These are phyloP conservation scores for Eragrostis nindensis DNA, from an alignment of 176 grass and related monocot genomes.

Conservation along the genomic window DNA sequence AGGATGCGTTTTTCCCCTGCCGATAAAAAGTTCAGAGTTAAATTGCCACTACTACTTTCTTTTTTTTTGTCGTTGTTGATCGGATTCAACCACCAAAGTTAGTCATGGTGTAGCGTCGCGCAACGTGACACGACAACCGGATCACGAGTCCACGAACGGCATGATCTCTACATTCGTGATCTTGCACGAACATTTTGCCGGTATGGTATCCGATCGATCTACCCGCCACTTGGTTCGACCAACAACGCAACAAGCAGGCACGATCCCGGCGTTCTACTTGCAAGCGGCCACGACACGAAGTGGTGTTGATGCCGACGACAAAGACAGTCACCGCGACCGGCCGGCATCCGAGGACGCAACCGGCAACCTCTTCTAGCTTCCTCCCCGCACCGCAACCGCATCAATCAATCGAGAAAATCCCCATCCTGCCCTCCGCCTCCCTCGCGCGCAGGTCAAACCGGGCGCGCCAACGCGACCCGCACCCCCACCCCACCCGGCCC, in stretches of 20 bases:
- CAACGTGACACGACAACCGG: no score
- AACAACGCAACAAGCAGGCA: background rate
- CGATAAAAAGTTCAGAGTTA: no score
- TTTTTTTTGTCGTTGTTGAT: no score
- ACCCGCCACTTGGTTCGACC: background rate
- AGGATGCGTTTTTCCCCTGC: no score
- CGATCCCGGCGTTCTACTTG: background rate
- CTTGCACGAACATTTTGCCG: background rate
- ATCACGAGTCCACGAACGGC: no score
- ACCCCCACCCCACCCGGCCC: background rate
- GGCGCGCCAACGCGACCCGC: background rate
- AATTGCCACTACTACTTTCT: no score
- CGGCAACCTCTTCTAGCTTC: background rate
- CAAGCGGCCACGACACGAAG: slow-evolving; percentile 32
- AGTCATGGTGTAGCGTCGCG: no score
- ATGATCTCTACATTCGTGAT: background rate
- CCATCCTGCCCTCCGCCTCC: background rate
- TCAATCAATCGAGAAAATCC: slow-evolving; percentile 12
- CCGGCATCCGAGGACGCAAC: background rate
- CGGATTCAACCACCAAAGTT: no score
- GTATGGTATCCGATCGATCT: background rate
- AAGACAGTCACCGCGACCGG: background rate
- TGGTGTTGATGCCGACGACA: background rate
- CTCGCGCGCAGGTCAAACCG: slow-evolving; percentile 27
- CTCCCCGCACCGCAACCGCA: background rate